Conservation (phyloP, 306 rosid genomes). For the Lathyrus oleraceus region DNA sequence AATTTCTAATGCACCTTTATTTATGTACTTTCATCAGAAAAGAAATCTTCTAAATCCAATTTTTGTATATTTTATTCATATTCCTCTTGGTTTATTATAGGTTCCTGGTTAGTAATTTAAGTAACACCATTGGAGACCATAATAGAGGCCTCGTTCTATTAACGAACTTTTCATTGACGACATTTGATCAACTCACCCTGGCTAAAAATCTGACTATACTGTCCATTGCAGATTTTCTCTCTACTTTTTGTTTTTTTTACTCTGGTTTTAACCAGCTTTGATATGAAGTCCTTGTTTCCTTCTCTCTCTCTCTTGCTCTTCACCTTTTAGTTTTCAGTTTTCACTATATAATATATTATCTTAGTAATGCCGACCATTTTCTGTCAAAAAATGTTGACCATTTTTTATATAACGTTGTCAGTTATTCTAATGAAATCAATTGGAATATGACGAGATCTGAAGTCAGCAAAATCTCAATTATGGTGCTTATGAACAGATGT, state of each 20-base stretch:
- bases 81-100: not conserved
- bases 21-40: not conserved
- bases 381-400: conserved; percentile 18
- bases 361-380: conserved; percentile 21
- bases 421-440: conserved; percentile 52
- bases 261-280: conserved; percentile 23
- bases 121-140: not conserved
- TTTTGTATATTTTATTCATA: conserved; percentile 13
- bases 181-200: conserved; percentile 22
- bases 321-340: conserved; percentile 7
- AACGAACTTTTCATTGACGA: conserved; percentile 20
- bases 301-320: not conserved
- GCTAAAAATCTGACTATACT: not conserved
- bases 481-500: conserved; percentile 72
- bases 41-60: not conserved
- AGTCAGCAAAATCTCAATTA: conserved; percentile 82
- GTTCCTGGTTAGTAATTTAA: conserved; percentile 5
- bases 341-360: conserved; percentile 3
- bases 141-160: conserved; percentile 23
- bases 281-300: conserved; percentile 8
- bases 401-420: conserved; percentile 36
- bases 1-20: not conserved
- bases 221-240: not conserved
- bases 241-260: not conserved
- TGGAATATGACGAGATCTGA: conserved; percentile 77